These are phyloP conservation scores for Phytophthora litchii DNA, from an alignment of 352 stramenopile genomes.

Conservation along the genomic window DNA sequence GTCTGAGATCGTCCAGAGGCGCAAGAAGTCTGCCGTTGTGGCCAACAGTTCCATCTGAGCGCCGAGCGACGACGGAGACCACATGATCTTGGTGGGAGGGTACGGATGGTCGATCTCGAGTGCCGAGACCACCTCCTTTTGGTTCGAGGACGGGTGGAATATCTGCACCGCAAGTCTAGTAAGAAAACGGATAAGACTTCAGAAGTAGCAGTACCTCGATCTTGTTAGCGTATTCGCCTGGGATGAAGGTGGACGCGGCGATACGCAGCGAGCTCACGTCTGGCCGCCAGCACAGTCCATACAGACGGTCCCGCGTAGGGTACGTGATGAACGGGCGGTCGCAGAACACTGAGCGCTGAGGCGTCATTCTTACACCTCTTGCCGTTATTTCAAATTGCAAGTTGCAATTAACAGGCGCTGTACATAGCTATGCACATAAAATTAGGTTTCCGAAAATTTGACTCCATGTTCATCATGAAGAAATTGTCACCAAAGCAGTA, in stretches of 20 bases:
- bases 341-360: slow-evolving; percentile 35
- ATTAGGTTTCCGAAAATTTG: no score
- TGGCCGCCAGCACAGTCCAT: slow-evolving; percentile 80
- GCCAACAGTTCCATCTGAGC: slow-evolving; percentile 73
- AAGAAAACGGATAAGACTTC: slow-evolving; percentile 2
- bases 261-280: slow-evolving; percentile 66
- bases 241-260: slow-evolving; percentile 79
- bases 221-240: slow-evolving; percentile 88
- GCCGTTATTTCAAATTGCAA: no score
- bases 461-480: no score
- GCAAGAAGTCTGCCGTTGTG: slow-evolving; percentile 85
- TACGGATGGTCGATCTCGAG: slow-evolving; percentile 88
- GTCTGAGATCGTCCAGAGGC: slow-evolving; percentile 78
- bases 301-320: slow-evolving; percentile 62
- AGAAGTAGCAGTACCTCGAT: slow-evolving; percentile 68
- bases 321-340: slow-evolving; percentile 77
- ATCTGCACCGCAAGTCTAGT: slow-evolving; percentile 44
- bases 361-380: slow-evolving; percentile 20
- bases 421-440: no score
- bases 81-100: slow-evolving; percentile 89
- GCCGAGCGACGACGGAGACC: slow-evolving; percentile 63
- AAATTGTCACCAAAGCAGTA: no score
- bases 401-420: no score
- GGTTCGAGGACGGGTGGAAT: slow-evolving; percentile 57
- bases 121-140: slow-evolving; percentile 61